Base-by-base conservation (phyloP, 345 rosid species). In the Ailanthus altissimus region DNA sequence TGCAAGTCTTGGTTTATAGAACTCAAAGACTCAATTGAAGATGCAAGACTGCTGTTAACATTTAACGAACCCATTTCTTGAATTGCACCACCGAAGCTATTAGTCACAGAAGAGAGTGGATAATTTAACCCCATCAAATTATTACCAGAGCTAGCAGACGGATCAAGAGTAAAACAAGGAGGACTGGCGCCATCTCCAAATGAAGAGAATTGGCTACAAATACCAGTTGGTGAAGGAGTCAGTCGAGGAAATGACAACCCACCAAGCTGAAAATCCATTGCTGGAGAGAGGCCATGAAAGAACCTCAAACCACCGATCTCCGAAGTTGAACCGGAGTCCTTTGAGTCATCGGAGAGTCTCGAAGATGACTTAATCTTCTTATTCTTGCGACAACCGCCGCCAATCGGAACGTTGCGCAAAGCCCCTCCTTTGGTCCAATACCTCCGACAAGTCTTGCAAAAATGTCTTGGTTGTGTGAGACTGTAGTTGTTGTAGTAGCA, bases 401-500 rank as follows among this genome's bases (percentile, higher is more conserved):
- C 97, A 72, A 93, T 69, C 9, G 97, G 97, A 47, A 93, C 92
- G 88, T 89, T 91, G 46, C 97, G 90, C 12, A 93, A 79, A 79
- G 97, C 85, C 2, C 97, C 97, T 43, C 93, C 96, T 79, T 85
- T 88, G 42, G 97, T 93, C 97, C 97, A 93, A 88, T 93, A 93
- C 74, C 96, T 84, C 25, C 94, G 79, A 23, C 97, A 93, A 74
- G 89, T 88, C 85, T 91, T 93, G 85, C 97, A 93, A 81, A 91
- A 93, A 87, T 93, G 92, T 47, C 97, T 86, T 8, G 97, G 97
- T 74, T 91, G 97, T 42, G 89, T 82, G 74, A 93, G 94, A 87
- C 96, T 91, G 90, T 93, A 93, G 84, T 93, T 93, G 90, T 93
- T 93, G 93, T 87, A 93, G 90, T 93, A 93, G 81, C 97, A 91